Percentiles rank a stretch among this genome's conserved stretches.
Evolutionary conservation across 495 filamentous ascomycete species (phyloP).

Genomic region (Talaromyces nanjingensis): DNA sequence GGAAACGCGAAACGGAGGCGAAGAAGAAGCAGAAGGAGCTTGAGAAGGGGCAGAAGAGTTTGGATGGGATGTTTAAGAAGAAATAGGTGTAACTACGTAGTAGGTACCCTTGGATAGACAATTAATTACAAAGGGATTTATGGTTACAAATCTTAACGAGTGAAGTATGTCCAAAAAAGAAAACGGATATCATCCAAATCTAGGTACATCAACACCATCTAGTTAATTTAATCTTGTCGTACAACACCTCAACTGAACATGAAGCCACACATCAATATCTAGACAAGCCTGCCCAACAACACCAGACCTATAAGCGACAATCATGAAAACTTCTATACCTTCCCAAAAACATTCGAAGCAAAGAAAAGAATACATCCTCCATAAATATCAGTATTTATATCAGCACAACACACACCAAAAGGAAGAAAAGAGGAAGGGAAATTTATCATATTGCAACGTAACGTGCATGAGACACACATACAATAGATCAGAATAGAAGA

Average conservation of each 20-base stretch:
- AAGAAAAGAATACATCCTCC: not conserved
- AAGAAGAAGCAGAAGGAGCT: slow-evolving; percentile 43
- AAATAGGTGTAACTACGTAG: not conserved
- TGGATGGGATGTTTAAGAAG: slow-evolving; percentile 35
- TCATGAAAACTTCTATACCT: not conserved
- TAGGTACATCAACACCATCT: not conserved
- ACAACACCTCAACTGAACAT: not conserved
- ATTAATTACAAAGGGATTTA: not conserved
- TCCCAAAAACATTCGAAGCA: not conserved
- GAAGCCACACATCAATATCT: not conserved
- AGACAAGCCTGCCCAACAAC: not conserved
- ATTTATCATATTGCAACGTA: not conserved
- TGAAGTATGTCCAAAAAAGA: no score
- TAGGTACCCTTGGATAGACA: not conserved
- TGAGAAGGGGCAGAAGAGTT: slow-evolving; percentile 34
- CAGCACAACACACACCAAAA: not conserved
- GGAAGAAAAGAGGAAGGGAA: not conserved
- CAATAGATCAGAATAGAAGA: not conserved
- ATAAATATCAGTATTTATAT: not conserved
- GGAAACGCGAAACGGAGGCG: slow-evolving; percentile 54
- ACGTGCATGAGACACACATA: not conserved
- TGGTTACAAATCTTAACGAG: not conserved
- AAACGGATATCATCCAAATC: not conserved
- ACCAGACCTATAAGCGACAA: not conserved
- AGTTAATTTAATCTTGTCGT: not conserved